phyloP scores from a whole-genome alignment of 1,284 basidiomycete species.

The Moesziomyces sp. region DNA sequence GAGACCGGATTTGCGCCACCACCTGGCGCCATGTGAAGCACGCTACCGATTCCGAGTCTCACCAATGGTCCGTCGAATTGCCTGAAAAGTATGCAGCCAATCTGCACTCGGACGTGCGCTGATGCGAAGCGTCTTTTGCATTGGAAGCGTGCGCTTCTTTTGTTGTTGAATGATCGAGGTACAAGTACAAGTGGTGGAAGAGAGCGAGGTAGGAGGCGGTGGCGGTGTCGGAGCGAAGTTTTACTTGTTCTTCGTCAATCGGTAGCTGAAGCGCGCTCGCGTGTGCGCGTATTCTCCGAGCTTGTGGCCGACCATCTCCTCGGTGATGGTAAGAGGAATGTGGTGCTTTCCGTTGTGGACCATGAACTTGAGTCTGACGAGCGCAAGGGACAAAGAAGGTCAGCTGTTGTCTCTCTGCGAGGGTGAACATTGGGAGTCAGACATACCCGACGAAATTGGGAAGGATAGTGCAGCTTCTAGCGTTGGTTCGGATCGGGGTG shows the following conservation, averaged over 20 bases:
- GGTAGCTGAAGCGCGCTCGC: conserved; percentile 73
- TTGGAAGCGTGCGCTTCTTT: not conserved
- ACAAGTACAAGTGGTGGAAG: conserved; percentile 33
- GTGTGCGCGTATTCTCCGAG: conserved; percentile 93
- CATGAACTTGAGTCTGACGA: conserved; percentile 76
- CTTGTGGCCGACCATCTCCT: conserved; percentile 99
- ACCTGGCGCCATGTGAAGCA: conserved; percentile 14
- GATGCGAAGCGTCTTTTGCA: not conserved
- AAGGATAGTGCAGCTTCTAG: conserved; percentile 89
- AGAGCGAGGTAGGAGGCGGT: not conserved
- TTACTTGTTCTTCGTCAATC: conserved; percentile 60
- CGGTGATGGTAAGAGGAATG: conserved; percentile 83
- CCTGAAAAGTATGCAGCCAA: no score
- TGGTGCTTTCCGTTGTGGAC: conserved; percentile 96
- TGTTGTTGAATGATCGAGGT: conserved; percentile 17
- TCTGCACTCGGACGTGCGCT: no score
- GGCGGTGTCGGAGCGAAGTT: not conserved
- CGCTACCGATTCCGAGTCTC: not conserved
- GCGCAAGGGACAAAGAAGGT: not conserved
- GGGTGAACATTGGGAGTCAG: not conserved
- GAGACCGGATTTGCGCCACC: conserved; percentile 31
- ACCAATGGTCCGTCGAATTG: not conserved
- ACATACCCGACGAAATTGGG: conserved; percentile 71
- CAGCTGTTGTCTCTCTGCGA: not conserved
- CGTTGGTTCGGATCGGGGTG: conserved; percentile 87